These are phyloP conservation scores for Amaranthus hypochondriacus DNA, from an alignment of 148 eudicot species.

Conservation along the genomic window DNA sequence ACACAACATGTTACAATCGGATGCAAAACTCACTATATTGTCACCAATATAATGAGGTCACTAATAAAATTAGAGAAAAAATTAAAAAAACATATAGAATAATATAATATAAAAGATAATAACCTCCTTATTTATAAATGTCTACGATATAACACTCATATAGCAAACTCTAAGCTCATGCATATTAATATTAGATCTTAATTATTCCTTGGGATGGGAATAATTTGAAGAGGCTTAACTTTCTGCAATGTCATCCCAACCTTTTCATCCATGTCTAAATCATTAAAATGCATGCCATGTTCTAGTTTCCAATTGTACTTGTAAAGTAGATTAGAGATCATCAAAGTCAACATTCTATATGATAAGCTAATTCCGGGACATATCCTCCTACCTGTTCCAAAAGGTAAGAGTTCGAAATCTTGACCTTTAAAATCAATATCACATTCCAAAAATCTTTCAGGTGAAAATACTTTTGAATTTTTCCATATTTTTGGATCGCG, in stretches of 20 bases:
- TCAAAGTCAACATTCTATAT: constrained; percentile 28
- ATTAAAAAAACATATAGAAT: too few species aligned
- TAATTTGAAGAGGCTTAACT: constrained; percentile 19
- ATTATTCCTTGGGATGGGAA: constrained; percentile 11
- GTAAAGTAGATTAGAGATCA: constrained; percentile 45
- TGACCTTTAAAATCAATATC: constrained; percentile 44
- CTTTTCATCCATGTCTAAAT: constrained; percentile 42
- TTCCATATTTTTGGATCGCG: constrained; percentile 50
- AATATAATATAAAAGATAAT: too few species aligned
- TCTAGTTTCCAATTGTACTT: constrained; percentile 51
- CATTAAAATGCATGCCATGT: constrained; percentile 19
- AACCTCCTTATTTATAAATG: too few species aligned
- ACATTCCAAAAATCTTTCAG: constrained; percentile 53
- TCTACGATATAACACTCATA: too few species aligned
- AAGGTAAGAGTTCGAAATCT: constrained; percentile 39
- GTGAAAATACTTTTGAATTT: constrained; percentile 38
- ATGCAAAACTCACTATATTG: too few species aligned
- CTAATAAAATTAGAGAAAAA: too few species aligned
- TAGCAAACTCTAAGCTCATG: too few species aligned
- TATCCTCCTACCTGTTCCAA: constrained; percentile 60
- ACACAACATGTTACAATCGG: too few species aligned
- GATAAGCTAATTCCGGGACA: constrained; percentile 56
- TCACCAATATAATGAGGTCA: too few species aligned
- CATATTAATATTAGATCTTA: too few species aligned
- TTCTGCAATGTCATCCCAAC: constrained; percentile 44